A percentile compares a stretch with the other conserved stretches of the same genome.
These are phyloP conservation scores for Chlorella sp. DNA, from an alignment of 139 green algal genomes.

Conservation along the genomic window DNA sequence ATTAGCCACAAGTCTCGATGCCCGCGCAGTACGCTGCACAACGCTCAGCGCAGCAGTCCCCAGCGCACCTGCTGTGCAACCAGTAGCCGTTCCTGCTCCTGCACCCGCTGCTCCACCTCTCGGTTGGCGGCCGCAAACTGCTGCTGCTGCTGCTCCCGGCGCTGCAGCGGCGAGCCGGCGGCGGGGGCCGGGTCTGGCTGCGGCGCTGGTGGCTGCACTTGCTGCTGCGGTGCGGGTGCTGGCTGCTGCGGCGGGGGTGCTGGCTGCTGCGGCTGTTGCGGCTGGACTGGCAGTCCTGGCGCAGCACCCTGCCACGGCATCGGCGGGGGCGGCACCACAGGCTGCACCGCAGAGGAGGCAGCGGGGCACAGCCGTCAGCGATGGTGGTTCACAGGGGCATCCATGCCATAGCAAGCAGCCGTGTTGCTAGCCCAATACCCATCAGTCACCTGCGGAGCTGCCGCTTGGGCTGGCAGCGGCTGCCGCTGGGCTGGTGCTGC, in stretches of 20 bases:
- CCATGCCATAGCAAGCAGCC: neutral
- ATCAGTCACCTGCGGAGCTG: neutral
- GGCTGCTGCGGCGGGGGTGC: neutral
- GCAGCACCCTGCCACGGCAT: no score
- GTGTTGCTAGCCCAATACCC: neutral
- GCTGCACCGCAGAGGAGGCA: no score
- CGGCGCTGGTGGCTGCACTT: neutral
- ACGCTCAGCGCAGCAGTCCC: neutral
- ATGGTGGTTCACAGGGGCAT: no score
- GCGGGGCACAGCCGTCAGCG: no score
- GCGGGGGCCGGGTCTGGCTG: neutral
- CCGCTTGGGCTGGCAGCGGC: neutral
- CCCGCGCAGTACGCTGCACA: neutral
- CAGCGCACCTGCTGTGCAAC: neutral
- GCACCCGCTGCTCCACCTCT: conserved; percentile 1
- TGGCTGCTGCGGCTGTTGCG: neutral
- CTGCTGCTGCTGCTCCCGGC: conserved; percentile 1
- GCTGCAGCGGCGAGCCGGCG: neutral
- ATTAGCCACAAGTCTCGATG: neutral
- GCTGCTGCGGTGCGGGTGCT: no score
- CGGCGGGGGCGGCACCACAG: no score
- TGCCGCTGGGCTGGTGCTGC: neutral
- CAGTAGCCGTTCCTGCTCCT: neutral
- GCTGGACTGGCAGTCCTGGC: no score
- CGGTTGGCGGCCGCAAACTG: conserved; percentile 18